These are phyloP conservation scores for Moniliophthora roreri DNA, from an alignment of 1,284 basidiomycete species.

Conservation along the genomic window DNA sequence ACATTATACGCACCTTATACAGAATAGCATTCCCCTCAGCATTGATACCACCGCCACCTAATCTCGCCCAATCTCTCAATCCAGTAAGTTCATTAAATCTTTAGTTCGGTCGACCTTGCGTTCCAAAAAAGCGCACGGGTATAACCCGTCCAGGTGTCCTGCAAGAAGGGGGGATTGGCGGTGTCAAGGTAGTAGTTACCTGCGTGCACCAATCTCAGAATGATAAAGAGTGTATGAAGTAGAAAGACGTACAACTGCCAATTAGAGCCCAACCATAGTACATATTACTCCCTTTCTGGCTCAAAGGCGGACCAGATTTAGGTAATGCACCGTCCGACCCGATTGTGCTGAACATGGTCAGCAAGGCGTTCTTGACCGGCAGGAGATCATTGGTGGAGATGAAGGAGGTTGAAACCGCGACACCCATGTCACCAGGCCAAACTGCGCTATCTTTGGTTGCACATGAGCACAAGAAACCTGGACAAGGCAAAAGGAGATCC, in stretches of 20 bases:
- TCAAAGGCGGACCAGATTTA: slow-evolving; percentile 58
- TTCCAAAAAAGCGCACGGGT: slow-evolving; percentile 45
- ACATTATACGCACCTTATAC: slow-evolving; percentile 36
- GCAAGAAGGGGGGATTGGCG: slow-evolving; percentile 42
- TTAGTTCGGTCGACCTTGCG: slow-evolving; percentile 37
- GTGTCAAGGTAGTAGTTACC: slow-evolving; percentile 48
- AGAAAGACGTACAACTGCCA: slow-evolving; percentile 38
- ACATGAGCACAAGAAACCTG: not conserved
- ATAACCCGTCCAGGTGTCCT: slow-evolving; percentile 43
- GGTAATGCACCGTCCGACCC: slow-evolving; percentile 52
- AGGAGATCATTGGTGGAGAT: slow-evolving; percentile 59
- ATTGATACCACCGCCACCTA: slow-evolving; percentile 46
- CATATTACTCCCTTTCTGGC: slow-evolving; percentile 48
- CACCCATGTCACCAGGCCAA: slow-evolving; percentile 68
- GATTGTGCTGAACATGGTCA: slow-evolving; percentile 57
- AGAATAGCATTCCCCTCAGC: slow-evolving; percentile 46
- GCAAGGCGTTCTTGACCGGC: slow-evolving; percentile 53
- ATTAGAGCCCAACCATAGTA: slow-evolving; percentile 50
- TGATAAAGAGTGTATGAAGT: not conserved
- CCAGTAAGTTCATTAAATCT: slow-evolving; percentile 48
- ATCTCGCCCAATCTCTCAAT: slow-evolving; percentile 47
- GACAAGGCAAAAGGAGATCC: slow-evolving; percentile 9
- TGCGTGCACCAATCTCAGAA: slow-evolving; percentile 16
- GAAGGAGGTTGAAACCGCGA: slow-evolving; percentile 59
- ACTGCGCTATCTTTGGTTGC: slow-evolving; percentile 43